These are phyloP conservation scores for Neurospora sp. DNA, from an alignment of 495 filamentous ascomycete species.

Conservation along the genomic window DNA sequence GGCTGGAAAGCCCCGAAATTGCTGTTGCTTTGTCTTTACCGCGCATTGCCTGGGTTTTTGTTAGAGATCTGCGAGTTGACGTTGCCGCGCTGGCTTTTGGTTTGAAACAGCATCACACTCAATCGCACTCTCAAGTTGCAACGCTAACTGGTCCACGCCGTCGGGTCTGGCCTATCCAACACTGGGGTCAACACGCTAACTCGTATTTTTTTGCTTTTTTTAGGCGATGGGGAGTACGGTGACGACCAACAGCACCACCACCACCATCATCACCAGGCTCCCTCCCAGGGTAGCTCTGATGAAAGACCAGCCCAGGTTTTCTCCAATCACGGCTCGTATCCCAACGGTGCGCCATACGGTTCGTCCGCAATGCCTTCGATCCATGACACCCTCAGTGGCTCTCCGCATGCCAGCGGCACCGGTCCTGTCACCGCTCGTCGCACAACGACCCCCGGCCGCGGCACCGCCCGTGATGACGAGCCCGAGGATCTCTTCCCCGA, in stretches of 20 bases:
- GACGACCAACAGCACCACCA: conserved; percentile 54
- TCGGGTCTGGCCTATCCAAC: background rate
- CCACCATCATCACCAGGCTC: conserved; percentile 39
- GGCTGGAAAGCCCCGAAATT: background rate
- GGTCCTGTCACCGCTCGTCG: conserved; percentile 15
- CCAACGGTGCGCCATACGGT: conserved; percentile 46
- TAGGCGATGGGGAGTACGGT: conserved; percentile 47
- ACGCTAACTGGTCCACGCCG: background rate
- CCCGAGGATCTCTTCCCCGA: conserved; percentile 70
- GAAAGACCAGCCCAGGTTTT: conserved; percentile 73
- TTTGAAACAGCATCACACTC: conserved; percentile 23
- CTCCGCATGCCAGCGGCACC: conserved; percentile 28
- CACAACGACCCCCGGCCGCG: conserved; percentile 1
- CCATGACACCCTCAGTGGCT: conserved; percentile 53
- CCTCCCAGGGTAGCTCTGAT: conserved; percentile 40
- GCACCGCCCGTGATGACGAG: conserved; percentile 29
- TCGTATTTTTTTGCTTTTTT: conserved; percentile 14
- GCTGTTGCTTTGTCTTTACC: conserved; percentile 1
- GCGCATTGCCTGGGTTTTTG: conserved; percentile 8
- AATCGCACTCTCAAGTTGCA: conserved; percentile 8
- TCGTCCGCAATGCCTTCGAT: conserved; percentile 63
- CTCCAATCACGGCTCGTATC: conserved; percentile 50
- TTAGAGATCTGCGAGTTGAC: conserved; percentile 19
- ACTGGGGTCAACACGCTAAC: conserved; percentile 13
- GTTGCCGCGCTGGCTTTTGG: conserved; percentile 15